phyloP scores from a whole-genome alignment of 371 early-diverging fungal species.

The Cladochytrium tenue region DNA sequence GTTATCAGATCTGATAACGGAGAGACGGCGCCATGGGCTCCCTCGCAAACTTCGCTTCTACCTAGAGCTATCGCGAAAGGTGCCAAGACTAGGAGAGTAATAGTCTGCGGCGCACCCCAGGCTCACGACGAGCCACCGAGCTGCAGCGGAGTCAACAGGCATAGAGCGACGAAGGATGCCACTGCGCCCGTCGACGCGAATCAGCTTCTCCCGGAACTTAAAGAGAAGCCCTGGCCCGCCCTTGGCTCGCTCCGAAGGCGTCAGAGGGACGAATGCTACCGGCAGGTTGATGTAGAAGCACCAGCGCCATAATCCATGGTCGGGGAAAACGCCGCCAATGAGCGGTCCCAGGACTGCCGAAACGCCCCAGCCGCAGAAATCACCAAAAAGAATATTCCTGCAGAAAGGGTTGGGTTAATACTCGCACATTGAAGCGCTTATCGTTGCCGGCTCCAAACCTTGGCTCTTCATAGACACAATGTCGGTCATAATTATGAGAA shows the following conservation, averaged over 20 bases:
- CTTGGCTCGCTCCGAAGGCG: not conserved
- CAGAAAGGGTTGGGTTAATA: too few species aligned
- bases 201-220: too few species aligned
- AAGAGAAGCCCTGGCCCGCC: not conserved
- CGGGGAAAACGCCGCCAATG: constrained; percentile 31
- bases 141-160: constrained; percentile 31
- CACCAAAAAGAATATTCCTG: constrained; percentile 35
- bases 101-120: constrained; percentile 34
- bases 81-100: constrained; percentile 28
- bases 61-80: constrained; percentile 17
- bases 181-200: constrained; percentile 45
- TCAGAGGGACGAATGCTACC: constrained; percentile 28
- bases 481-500: constrained; percentile 25
- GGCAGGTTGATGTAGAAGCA: constrained; percentile 47
- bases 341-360: constrained; percentile 36
- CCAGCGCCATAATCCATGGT: constrained; percentile 33
- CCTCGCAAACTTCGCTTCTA: constrained; percentile 49
- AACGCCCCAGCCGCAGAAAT: constrained; percentile 33
- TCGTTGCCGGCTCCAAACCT: too few species aligned
- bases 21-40: constrained; percentile 48
- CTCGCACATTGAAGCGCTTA: too few species aligned
- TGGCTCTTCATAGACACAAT: constrained; percentile 33
- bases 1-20: not conserved
- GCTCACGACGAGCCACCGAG: constrained; percentile 29
- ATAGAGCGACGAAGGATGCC: constrained; percentile 12